Evolutionary conservation across 2,329 filamentous ascomycete species (phyloP), one percentile per base, ranked within the genome.

Genomic region (Phialophora expanda): DNA sequence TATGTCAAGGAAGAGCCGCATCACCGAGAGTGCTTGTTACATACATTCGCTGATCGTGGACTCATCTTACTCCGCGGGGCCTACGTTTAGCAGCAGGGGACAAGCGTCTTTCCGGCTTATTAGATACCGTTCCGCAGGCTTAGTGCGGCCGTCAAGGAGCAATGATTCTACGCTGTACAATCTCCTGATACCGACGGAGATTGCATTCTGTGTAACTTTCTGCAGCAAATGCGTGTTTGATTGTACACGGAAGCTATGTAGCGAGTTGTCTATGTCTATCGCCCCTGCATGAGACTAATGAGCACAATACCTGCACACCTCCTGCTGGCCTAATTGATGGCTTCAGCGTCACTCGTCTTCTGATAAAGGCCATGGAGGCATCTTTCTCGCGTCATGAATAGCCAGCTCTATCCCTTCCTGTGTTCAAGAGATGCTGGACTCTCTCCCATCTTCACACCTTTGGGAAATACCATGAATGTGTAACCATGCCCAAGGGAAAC

Each of bases 211-310:
- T 14, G 5, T 17, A 20, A 44, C 17, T n/a, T 30, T 55, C n/a
- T 30, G 17, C 9, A 6, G 48, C 58, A 41, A 56, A 17, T 56
- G 30, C 46, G 54, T 64, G 24, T 44, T 22, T 64, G 48, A 55
- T 54, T 62, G 48, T 62, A 60, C 64, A 66, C 55, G 30, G 28
- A 61, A 41, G 50, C 55, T 50, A 55, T 53, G 48, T 26, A 59
- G 55, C 59, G 51, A 61, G 30, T 61, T 44, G 11, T 63, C 65
- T 66, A 61, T 63, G 24, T 66, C 65, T 66, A 66, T 63, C 26
- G 56, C 46, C 51, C 48, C 38, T 61, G 28, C 11, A 4, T 51
- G 20, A 24, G 46, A 30, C 46, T 17, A 55, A 30, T 44, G 32
- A 51, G 28, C 48, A 53, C 60, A 60, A 59, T 60, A 34, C 56